Conservation (phyloP, 805 yeast species). For the Kuraishia hungarica region DNA sequence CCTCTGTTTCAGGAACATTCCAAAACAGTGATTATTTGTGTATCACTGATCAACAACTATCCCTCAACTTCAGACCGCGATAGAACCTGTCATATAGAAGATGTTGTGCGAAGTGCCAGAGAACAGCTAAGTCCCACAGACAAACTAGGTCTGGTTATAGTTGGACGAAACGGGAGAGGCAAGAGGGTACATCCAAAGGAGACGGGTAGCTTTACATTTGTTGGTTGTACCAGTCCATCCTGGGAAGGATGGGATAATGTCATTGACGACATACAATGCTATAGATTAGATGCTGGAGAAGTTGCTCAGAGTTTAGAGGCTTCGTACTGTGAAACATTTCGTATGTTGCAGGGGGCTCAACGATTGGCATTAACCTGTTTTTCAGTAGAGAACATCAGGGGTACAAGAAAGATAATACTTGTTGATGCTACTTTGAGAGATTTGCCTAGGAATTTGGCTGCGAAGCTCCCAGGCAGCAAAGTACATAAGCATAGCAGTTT, state of each 20-base stretch:
- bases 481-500: background rate
- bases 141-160: background rate
- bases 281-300: background rate
- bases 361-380: background rate
- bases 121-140: background rate
- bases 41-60: background rate
- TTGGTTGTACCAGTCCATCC: background rate
- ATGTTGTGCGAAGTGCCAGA: background rate
- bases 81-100: background rate
- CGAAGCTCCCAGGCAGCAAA: background rate
- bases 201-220: background rate
- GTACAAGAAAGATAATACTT: background rate
- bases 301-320: background rate
- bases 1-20: background rate
- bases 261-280: background rate
- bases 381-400: background rate
- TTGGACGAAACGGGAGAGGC: background rate
- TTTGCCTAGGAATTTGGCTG: background rate
- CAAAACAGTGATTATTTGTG: background rate
- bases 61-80: background rate
- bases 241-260: background rate
- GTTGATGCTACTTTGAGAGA: background rate
- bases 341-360: background rate
- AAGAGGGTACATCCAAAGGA: background rate
- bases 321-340: background rate